A percentile compares a stretch with the other conserved stretches of the same genome.
Conservation (phyloP, 2,329 filamentous ascomycete species). For the Dactylellina leptospora region DNA sequence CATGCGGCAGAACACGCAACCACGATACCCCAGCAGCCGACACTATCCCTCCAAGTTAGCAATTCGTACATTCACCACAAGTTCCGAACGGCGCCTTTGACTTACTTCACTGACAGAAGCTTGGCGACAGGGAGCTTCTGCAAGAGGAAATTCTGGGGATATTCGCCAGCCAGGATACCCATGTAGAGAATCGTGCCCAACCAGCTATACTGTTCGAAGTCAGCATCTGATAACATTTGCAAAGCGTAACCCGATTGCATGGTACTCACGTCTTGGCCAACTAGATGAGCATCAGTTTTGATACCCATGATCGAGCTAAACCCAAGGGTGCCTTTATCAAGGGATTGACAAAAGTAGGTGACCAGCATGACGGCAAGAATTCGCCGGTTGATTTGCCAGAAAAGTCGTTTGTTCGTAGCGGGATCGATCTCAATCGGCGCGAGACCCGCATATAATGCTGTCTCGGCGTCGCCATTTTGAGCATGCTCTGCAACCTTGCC, state of each 20-base stretch:
- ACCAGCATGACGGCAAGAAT: constrained; percentile 75
- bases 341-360: constrained; percentile 76
- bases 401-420: constrained; percentile 70
- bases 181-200: constrained; percentile 79
- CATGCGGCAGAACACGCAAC: constrained; percentile 71
- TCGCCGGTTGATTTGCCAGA: constrained; percentile 72
- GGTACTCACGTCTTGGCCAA: too few relatives aligned
- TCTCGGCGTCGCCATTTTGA: constrained; percentile 73
- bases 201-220: constrained; percentile 74
- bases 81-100: too few relatives aligned
- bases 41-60: too few relatives aligned
- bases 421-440: constrained; percentile 67
- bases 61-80: too few relatives aligned
- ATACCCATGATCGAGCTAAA: constrained; percentile 72
- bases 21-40: constrained; percentile 72
- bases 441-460: constrained; percentile 73
- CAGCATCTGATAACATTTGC: too few relatives aligned
- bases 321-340: constrained; percentile 74
- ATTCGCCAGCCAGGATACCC: constrained; percentile 74
- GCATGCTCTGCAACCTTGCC: background rate
- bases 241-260: too few relatives aligned
- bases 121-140: constrained; percentile 73
- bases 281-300: constrained; percentile 59
- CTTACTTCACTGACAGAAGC: too few relatives aligned
- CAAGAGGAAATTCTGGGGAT: constrained; percentile 74